Evolutionary conservation across 345 rosid genomes (phyloP).

Genomic region (Streptanthus diversifolius): DNA sequence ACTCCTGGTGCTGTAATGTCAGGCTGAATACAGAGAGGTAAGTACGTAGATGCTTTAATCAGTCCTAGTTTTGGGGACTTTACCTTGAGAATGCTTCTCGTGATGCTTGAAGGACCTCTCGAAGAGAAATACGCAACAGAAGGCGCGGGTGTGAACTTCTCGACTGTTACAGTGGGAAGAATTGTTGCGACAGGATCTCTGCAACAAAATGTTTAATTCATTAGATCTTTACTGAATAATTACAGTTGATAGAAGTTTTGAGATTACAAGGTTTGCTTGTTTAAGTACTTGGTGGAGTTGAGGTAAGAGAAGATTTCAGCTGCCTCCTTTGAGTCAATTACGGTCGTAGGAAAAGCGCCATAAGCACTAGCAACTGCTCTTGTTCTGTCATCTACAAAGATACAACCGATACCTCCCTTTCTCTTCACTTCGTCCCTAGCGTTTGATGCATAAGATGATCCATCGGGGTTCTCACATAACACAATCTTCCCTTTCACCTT

Average conservation of each 20-base stretch:
- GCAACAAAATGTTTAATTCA: background rate
- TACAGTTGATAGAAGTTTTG: background rate
- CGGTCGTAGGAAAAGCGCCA: conserved; percentile 46
- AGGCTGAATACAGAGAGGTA: conserved; percentile 52
- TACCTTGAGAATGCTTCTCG: conserved; percentile 78
- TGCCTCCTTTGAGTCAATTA: conserved; percentile 53
- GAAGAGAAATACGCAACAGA: conserved; percentile 64
- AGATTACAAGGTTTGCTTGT: background rate
- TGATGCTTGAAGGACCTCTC: conserved; percentile 62
- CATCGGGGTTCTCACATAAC: conserved; percentile 47
- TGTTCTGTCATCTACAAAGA: conserved; percentile 46
- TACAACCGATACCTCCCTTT: conserved; percentile 56
- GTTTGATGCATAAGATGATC: conserved; percentile 1
- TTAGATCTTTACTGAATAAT: background rate
- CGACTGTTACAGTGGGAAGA: conserved; percentile 45
- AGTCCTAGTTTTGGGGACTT: conserved; percentile 5
- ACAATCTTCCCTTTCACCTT: conserved; percentile 63
- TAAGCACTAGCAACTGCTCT: conserved; percentile 45
- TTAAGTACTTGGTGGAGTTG: conserved; percentile 60
- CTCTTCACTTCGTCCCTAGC: conserved; percentile 42
- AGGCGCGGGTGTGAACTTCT: conserved; percentile 67
- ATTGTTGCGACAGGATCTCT: conserved; percentile 75
- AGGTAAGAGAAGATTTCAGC: conserved; percentile 49
- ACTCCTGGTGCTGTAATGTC: conserved; percentile 87
- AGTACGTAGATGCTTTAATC: conserved; percentile 6